Conservation (phyloP, 257 asterid species). For the Rehmannia glutinosa region DNA sequence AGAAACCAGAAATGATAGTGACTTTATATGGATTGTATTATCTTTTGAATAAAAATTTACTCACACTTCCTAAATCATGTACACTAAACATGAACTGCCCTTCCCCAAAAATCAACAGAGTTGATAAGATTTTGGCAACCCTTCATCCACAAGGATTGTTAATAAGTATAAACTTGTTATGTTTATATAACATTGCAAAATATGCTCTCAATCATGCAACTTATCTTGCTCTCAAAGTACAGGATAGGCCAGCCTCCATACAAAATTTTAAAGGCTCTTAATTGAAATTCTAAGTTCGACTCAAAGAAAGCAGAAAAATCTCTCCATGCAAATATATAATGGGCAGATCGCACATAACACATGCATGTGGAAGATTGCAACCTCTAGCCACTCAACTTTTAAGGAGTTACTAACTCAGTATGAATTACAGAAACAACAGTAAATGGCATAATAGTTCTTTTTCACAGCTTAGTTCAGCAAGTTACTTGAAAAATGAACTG, state of each 20-base stretch:
- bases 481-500: not conserved
- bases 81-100: not conserved
- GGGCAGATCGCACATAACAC: not conserved
- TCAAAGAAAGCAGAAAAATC: not conserved
- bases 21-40: not conserved
- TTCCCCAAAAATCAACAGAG: not conserved
- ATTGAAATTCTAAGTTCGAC: not conserved
- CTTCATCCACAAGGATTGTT: not conserved
- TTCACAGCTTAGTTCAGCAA: constrained; percentile 3
- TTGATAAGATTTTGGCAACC: not conserved
- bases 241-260: not conserved
- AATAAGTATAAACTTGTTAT: too few species aligned
- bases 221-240: not conserved
- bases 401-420: not conserved
- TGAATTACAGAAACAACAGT: not conserved
- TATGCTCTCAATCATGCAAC: not conserved
- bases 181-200: not conserved
- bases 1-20: not conserved
- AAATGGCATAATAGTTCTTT: not conserved
- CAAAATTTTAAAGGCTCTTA: not conserved
- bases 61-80: not conserved
- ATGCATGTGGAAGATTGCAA: not conserved
- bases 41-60: too few species aligned
- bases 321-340: not conserved
- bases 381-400: not conserved